Evolutionary conservation across 768 basidiomycete genomes (phyloP).

Genomic region (Dentipellis fragilis): DNA sequence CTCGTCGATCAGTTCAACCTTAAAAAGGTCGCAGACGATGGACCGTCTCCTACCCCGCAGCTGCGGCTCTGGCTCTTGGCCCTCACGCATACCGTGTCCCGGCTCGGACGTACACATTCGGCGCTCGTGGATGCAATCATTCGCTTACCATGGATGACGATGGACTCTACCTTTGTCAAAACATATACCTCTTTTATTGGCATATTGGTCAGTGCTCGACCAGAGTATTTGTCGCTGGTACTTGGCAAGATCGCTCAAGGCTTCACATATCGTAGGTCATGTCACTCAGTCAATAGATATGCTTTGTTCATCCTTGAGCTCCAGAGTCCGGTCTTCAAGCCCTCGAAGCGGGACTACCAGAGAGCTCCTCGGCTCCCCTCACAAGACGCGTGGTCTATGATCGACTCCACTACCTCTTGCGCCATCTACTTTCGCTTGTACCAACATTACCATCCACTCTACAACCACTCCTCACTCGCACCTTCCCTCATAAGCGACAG

Average conservation of each 20-base stretch:
- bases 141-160: constrained; percentile 85
- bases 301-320: constrained; percentile 3
- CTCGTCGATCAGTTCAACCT: constrained; percentile 79
- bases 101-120: constrained; percentile 73
- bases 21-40: constrained; percentile 27
- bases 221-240: constrained; percentile 83
- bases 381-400: constrained; percentile 81
- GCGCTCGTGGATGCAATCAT: constrained; percentile 81
- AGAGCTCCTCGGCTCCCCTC: constrained; percentile 58
- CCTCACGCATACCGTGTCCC: constrained; percentile 85
- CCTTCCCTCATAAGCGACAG: constrained; percentile 93
- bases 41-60: constrained; percentile 33
- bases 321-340: constrained; percentile 67
- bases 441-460: constrained; percentile 87
- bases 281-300: constrained; percentile 3
- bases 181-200: constrained; percentile 85
- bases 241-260: constrained; percentile 76
- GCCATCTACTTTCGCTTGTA: constrained; percentile 78
- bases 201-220: constrained; percentile 83
- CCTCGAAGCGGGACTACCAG: constrained; percentile 44
- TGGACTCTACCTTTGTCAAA: constrained; percentile 77
- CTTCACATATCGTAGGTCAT: constrained; percentile 75
- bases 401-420: constrained; percentile 77
- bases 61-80: constrained; percentile 77
- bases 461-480: constrained; percentile 69